Base-by-base conservation (phyloP, 352 stramenopile species). In the Pythium phragmitis region DNA sequence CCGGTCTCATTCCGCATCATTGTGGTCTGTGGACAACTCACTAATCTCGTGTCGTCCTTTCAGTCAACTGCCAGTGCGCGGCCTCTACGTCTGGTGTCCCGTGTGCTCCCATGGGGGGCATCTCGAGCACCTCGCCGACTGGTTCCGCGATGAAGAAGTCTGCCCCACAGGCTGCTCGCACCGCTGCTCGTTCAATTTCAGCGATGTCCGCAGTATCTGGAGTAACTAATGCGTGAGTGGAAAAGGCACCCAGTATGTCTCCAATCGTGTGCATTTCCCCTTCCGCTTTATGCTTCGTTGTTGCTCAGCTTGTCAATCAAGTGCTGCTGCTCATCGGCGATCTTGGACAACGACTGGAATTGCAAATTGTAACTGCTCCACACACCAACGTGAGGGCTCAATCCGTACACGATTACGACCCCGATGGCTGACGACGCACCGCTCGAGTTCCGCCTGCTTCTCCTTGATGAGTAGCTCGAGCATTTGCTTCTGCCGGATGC, bases 51-150 rank as follows among this genome's bases (percentile, higher is more conserved):
- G 12, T 16, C 16, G 5, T 4, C 39, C 3, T 39, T 13, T 39
- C 57, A 96, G 87, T 55, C 81, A 96, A 82, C 57, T 93, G 5
- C 85, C 88, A 42, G 90, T 96, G 26, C 85, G 87, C 30, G 89
- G 90, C 48, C 60, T 97, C 6, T 97, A 94, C 56, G 89, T 96
- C 5, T 97, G 90, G 90, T 97, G 90, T 55, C 88, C 90, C 13
- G 89, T 94, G n/a, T 97, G 90, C 62, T 90, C 88, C 2, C 90
- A 97, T 60, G 89, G 88, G 17, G 90, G 90, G 14, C 90, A 97
- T 57, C 60, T 97, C 19, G 74, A 95, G 28, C 78, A 88, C 57
- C 69, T 89, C 47, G 58, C 72, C 14, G 76, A 88, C 26, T 89
- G 80, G 80, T 89, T 88, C 65, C 50, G 67, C 4, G 69, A 72